Evolutionary conservation across 2,329 filamentous ascomycete species (phyloP).

Genomic region (Pseudogymnoascus sp.): DNA sequence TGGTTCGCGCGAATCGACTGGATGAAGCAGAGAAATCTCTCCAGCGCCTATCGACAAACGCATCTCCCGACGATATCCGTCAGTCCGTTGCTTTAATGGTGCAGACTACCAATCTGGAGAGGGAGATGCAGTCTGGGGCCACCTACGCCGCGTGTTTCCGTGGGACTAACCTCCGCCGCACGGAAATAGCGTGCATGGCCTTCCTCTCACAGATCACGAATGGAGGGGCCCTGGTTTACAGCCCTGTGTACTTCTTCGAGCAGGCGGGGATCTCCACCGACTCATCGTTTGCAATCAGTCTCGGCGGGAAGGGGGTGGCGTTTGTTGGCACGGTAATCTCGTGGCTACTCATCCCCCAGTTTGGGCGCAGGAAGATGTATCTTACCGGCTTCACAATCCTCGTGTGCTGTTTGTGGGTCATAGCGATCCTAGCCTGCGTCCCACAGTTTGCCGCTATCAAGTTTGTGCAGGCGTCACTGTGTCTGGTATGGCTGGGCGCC

Average conservation of each 20-base stretch:
- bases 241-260: slow-evolving; percentile 51
- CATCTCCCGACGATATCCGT: slow-evolving; percentile 33
- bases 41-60: slow-evolving; percentile 19
- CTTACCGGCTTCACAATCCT: slow-evolving; percentile 35
- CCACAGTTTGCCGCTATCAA: slow-evolving; percentile 33
- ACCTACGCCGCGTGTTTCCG: slow-evolving; percentile 41
- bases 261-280: slow-evolving; percentile 42
- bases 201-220: slow-evolving; percentile 52
- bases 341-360: slow-evolving; percentile 37
- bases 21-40: slow-evolving; percentile 33
- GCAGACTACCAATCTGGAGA: slow-evolving; percentile 45
- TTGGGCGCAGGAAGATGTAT: slow-evolving; percentile 42
- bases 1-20: slow-evolving; percentile 34
- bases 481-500: slow-evolving; percentile 23
- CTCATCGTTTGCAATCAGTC: slow-evolving; percentile 43
- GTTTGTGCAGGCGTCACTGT: slow-evolving; percentile 21
- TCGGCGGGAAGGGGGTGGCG: slow-evolving; percentile 37
- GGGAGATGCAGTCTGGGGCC: slow-evolving; percentile 29
- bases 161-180: slow-evolving; percentile 38
- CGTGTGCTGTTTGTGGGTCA: slow-evolving; percentile 36
- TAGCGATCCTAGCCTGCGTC: slow-evolving; percentile 37
- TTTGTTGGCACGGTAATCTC: slow-evolving; percentile 41
- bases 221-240: slow-evolving; percentile 53
- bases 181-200: slow-evolving; percentile 47
- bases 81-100: slow-evolving; percentile 42